Conservation (phyloP, 2,329 filamentous ascomycete genomes). For the Colletotrichum cordylinicola region DNA sequence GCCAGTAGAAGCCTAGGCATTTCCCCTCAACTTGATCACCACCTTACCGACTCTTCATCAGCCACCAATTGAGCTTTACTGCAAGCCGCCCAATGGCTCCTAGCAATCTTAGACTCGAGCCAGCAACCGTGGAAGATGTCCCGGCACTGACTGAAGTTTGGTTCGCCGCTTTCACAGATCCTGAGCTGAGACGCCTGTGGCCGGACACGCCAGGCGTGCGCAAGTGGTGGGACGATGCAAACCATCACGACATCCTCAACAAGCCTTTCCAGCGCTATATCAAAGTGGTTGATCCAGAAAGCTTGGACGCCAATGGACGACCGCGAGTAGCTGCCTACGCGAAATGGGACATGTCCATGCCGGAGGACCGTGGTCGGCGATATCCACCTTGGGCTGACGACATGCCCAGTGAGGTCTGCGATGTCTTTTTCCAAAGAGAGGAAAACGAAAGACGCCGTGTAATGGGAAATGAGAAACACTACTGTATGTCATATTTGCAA, state of each 20-base stretch:
- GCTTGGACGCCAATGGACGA: not conserved
- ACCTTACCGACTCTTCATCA: not conserved
- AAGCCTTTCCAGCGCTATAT: slow-evolving; percentile 12
- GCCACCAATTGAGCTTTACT: rapidly evolving
- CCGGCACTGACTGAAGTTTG: slow-evolving; percentile 11
- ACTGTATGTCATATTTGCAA: not conserved
- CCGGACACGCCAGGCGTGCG: slow-evolving; percentile 11
- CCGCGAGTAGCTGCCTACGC: slow-evolving; percentile 13
- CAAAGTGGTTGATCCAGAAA: slow-evolving; percentile 3
- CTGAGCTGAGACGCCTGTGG: slow-evolving; percentile 1
- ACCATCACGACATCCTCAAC: slow-evolving; percentile 2
- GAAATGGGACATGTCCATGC: slow-evolving; percentile 17
- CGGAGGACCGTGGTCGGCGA: not conserved
- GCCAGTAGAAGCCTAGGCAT: too few relatives aligned
- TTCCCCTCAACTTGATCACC: too few relatives aligned
- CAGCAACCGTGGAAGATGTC: not conserved
- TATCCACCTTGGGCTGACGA: slow-evolving; percentile 13
- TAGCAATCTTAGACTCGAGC: not conserved
- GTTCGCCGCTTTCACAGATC: slow-evolving; percentile 18
- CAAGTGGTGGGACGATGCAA: slow-evolving; percentile 19
- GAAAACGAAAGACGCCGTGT: not conserved
- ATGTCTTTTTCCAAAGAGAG: not conserved
- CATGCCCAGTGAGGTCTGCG: not conserved
- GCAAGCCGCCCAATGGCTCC: not conserved
- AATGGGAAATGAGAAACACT: slow-evolving; percentile 3